phyloP scores from a whole-genome alignment of 345 rosid species.

The Ailanthus altissimus region DNA sequence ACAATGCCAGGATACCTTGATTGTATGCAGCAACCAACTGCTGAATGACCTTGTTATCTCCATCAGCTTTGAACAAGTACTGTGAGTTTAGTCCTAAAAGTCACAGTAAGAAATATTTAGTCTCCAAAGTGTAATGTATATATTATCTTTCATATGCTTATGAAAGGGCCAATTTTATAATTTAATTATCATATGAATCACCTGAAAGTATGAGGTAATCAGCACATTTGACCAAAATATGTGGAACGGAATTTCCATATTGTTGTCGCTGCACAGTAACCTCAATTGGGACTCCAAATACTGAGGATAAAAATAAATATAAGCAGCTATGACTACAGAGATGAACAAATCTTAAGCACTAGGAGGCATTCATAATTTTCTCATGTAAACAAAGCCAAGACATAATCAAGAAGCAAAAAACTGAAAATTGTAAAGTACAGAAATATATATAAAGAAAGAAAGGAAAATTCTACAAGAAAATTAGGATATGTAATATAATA shows the following conservation, averaged over 20 bases:
- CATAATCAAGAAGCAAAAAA: background rate
- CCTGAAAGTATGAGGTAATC: constrained; percentile 87
- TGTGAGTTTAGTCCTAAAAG: constrained; percentile 68
- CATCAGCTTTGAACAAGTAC: constrained; percentile 75
- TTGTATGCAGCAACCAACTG: constrained; percentile 79
- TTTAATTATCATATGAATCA: constrained; percentile 27
- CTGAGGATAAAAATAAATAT: constrained; percentile 35
- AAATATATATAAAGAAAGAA: background rate
- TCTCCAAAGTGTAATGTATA: background rate
- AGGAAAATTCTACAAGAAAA: background rate
- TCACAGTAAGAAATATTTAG: constrained; percentile 5
- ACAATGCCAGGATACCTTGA: constrained; percentile 52
- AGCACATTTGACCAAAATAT: constrained; percentile 67
- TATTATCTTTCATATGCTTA: background rate
- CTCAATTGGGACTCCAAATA: constrained; percentile 90
- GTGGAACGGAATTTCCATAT: constrained; percentile 64
- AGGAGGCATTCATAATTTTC: background rate
- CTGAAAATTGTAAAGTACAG: background rate
- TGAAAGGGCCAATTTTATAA: background rate
- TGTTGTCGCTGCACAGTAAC: constrained; percentile 73
- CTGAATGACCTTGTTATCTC: constrained; percentile 67
- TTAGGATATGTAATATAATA: background rate
- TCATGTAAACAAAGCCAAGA: background rate
- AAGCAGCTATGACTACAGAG: constrained; percentile 8
- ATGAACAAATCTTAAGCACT: background rate